phyloP scores from a whole-genome alignment of 2,329 filamentous ascomycete species.

The Pseudocercospora ulei region DNA sequence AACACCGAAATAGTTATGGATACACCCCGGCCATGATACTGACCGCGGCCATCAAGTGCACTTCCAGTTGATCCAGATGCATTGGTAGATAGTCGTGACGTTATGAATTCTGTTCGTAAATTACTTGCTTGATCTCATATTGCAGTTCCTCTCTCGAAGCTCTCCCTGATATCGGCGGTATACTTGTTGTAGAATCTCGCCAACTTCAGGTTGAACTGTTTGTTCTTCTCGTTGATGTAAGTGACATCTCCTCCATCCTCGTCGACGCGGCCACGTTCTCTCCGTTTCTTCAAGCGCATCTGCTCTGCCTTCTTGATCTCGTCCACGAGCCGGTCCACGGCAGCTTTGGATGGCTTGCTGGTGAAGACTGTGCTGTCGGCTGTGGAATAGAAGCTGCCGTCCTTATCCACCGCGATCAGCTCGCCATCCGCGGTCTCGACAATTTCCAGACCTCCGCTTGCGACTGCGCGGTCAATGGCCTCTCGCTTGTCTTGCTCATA shows the following conservation, averaged over 20 bases:
- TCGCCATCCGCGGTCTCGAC: constrained; percentile 94
- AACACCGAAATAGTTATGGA: too few relatives aligned
- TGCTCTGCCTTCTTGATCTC: constrained; percentile 87
- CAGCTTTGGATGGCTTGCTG: constrained; percentile 77
- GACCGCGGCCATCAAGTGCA: too few relatives aligned
- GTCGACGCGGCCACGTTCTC: constrained; percentile 60
- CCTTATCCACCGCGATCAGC: constrained; percentile 83
- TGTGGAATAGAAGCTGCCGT: constrained; percentile 83
- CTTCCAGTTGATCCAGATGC: too few relatives aligned
- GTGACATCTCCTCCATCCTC: constrained; percentile 88
- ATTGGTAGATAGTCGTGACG: too few relatives aligned
- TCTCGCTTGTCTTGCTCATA: constrained; percentile 81
- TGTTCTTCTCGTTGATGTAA: constrained; percentile 99
- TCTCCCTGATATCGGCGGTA: constrained; percentile 90
- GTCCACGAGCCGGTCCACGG: constrained; percentile 75
- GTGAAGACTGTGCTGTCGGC: constrained; percentile 67
- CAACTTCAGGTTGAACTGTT: constrained; percentile 98
- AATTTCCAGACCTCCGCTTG: constrained; percentile 76
- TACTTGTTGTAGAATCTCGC: constrained; percentile 97
- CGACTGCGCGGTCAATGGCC: constrained; percentile 74
- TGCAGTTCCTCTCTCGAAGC: constrained; percentile 93
- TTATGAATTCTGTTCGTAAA: too few relatives aligned
- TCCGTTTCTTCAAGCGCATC: constrained; percentile 71
- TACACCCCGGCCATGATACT: too few relatives aligned
- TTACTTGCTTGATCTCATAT: constrained; percentile 49